Conservation (phyloP, 1,139 yeast species). For the Hanseniaspora sp. region DNA sequence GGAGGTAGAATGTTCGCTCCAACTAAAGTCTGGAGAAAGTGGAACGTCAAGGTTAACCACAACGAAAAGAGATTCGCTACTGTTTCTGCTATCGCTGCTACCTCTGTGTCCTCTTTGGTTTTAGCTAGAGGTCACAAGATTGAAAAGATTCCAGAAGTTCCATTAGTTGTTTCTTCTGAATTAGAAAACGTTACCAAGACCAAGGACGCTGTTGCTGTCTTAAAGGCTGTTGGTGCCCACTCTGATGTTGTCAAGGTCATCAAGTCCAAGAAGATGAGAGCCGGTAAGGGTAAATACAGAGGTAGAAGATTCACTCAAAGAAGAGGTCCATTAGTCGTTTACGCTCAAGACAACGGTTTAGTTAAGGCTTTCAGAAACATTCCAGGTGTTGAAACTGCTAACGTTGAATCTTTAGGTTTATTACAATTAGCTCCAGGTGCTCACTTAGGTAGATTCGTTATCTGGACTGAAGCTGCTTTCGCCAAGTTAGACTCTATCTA, state of each 20-base stretch:
- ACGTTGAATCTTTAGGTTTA: slow-evolving; percentile 86
- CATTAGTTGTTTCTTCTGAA: slow-evolving; percentile 91
- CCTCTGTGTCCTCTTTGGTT: slow-evolving; percentile 96
- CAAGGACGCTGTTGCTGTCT: slow-evolving; percentile 96
- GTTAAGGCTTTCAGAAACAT: slow-evolving; percentile 98
- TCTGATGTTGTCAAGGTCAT: slow-evolving; percentile 95
- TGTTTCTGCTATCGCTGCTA: slow-evolving; percentile 98
- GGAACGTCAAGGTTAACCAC: slow-evolving; percentile 99
- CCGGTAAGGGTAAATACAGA: slow-evolving; percentile 99
- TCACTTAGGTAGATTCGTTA: slow-evolving; percentile 98
- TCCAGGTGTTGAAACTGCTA: slow-evolving; percentile 98
- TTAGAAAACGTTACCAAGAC: slow-evolving; percentile 91
- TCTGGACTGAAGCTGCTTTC: slow-evolving; percentile 99
- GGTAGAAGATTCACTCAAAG: slow-evolving; percentile 99
- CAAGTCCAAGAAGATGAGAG: slow-evolving; percentile 97
- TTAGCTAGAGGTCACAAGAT: slow-evolving; percentile 99
- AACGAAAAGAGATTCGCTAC: slow-evolving; percentile 99
- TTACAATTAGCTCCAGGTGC: slow-evolving; percentile 99
- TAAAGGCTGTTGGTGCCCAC: slow-evolving; percentile 98
- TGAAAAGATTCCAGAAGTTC: slow-evolving; percentile 96
- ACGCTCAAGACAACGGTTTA: slow-evolving; percentile 94
- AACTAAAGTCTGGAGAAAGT: slow-evolving; percentile 99
- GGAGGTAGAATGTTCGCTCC: slow-evolving; percentile 99
- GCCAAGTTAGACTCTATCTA: slow-evolving; percentile 93
- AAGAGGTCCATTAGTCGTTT: slow-evolving; percentile 99